phyloP scores from a whole-genome alignment of 306 rosid genomes.

The Abrus pulchellus region DNA sequence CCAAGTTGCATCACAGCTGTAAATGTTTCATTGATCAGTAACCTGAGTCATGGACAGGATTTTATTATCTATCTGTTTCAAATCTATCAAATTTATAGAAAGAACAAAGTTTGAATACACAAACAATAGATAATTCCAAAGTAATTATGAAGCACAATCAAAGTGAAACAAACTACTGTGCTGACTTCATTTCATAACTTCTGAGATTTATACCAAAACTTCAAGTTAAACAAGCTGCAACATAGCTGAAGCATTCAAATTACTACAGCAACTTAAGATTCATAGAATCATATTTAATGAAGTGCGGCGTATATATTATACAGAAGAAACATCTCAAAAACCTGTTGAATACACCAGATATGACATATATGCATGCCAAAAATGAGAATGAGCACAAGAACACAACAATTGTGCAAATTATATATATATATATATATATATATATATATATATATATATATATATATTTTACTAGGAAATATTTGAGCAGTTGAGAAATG shows the following conservation, averaged over 20 bases:
- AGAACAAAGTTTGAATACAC: conserved; percentile 2
- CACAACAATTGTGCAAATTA: conserved; percentile 21
- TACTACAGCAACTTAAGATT: conserved; percentile 30
- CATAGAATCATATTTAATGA: conserved; percentile 26
- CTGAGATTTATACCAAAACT: not conserved
- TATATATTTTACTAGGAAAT: conserved; percentile 14
- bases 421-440: conserved; percentile 3
- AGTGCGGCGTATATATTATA: conserved; percentile 26
- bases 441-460: conserved; percentile 11
- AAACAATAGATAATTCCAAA: conserved; percentile 18
- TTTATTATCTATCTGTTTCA: conserved; percentile 8
- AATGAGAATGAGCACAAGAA: conserved; percentile 36
- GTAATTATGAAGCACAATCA: conserved; percentile 31
- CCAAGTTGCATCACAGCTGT: conserved; percentile 18
- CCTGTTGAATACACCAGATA: conserved; percentile 15
- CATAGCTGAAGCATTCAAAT: conserved; percentile 10
- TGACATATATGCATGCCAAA: conserved; percentile 22
- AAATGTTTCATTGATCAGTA: conserved; percentile 8
- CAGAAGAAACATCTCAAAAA: conserved; percentile 30
- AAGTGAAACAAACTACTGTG: conserved; percentile 30
- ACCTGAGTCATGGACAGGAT: conserved; percentile 18
- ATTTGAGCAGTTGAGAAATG: conserved; percentile 1
- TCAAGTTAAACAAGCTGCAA: conserved; percentile 33
- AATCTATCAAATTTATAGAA: conserved; percentile 5
- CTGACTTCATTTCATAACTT: conserved; percentile 30